Evolutionary conservation across 1,284 basidiomycete genomes (phyloP), one percentile per base, ranked within the genome.

Genomic region (Anthracocystis walkeri): DNA sequence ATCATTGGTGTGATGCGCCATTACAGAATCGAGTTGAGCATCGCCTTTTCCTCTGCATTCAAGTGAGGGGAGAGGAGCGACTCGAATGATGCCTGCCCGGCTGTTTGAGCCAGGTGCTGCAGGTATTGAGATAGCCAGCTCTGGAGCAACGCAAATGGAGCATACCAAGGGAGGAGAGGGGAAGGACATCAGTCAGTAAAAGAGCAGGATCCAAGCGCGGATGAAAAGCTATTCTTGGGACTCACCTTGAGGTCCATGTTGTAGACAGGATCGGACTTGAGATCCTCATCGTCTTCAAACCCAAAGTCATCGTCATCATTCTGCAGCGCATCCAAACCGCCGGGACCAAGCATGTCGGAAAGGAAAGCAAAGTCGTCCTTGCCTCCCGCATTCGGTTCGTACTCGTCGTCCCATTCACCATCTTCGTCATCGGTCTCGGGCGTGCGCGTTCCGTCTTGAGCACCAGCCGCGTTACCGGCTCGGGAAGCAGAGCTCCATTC

Each of bases 261-360:
- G 42, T 92, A 94, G 58, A 96, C 89, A 1, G 93, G 91, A 86
- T 98, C 95, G 53, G 90, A 90, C 85, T 90, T 90, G 57, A 97
- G 88, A 83, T 97, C 94, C 74, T 95, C 93, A 81, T 83, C 82
- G 33, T 82, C 65, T 8, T 95, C 93, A 21, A 72, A 33, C 4
- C 52, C 62, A 31, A 72, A 57, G 58, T 88, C 87, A 64, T 92
- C 91, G 52, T 92, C 91, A 52, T 80, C 84, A 42, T 83, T 79
- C 79, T 92, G 90, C 45, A 90, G 53, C 38, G 66, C 75, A 16
- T 71, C 89, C 77, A 89, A 86, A 8, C 90, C 90, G 48, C 89
- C 90, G 4, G 91, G 90, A 6, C 91, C 82, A 10, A 87, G 78
- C 72, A 86, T 78, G 21, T 86, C 85, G 73, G 86, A 70, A 18